Evolutionary conservation across 257 asterid species (phyloP).

Genomic region (Echium plantagineum): DNA sequence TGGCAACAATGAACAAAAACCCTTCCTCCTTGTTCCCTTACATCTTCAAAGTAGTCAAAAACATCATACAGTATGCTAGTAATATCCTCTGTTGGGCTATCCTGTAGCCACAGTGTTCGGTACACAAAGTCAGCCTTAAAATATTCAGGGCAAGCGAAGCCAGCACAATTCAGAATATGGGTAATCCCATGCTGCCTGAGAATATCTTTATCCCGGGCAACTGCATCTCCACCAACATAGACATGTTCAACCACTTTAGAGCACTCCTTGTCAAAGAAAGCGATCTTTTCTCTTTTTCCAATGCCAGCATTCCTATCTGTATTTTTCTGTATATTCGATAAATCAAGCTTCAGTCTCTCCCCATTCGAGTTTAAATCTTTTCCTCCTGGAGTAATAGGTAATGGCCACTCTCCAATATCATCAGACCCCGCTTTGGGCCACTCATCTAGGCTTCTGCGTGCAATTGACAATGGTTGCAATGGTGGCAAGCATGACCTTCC

Average conservation of each 20-base stretch:
- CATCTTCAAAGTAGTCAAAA: slow-evolving; percentile 48
- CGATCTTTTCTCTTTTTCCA: slow-evolving; percentile 36
- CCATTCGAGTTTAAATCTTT: slow-evolving; percentile 20
- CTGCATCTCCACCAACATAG: slow-evolving; percentile 43
- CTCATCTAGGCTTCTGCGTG: slow-evolving; percentile 43
- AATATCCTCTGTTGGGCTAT: slow-evolving; percentile 47
- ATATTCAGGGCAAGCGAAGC: slow-evolving; percentile 43
- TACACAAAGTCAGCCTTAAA: slow-evolving; percentile 35
- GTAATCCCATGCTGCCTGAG: slow-evolving; percentile 35
- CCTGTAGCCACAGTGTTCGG: slow-evolving; percentile 46
- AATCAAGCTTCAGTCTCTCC: slow-evolving; percentile 45
- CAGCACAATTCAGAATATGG: slow-evolving; percentile 41
- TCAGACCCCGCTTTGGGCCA: slow-evolving; percentile 35
- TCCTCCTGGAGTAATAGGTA: slow-evolving; percentile 21
- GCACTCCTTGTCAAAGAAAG: slow-evolving; percentile 38
- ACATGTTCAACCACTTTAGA: slow-evolving; percentile 40
- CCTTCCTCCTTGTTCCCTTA: slow-evolving; percentile 33
- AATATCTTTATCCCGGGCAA: slow-evolving; percentile 35
- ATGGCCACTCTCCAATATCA: neutral
- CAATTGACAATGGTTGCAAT: slow-evolving; percentile 36
- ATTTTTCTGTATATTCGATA: slow-evolving; percentile 32
- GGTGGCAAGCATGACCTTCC: slow-evolving; percentile 38
- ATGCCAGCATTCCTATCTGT: slow-evolving; percentile 29
- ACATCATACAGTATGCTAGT: slow-evolving; percentile 50
- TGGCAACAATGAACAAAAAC: slow-evolving; percentile 48